Base-by-base conservation (phyloP, 2,329 filamentous ascomycete species). In the Ascochyta rabiei region DNA sequence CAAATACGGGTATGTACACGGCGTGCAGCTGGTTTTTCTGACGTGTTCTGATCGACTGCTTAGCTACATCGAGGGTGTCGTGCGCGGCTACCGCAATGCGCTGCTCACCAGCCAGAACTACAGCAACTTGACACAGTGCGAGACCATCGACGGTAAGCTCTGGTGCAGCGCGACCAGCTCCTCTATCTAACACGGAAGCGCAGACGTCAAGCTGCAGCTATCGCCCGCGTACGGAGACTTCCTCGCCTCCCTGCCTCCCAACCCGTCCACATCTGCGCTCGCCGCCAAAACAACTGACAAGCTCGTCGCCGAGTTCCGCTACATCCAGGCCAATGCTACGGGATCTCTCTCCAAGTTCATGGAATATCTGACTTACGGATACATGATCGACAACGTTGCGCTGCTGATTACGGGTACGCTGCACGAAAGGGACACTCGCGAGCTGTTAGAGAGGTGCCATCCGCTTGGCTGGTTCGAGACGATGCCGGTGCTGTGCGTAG, bases 311-410 rank as follows among this genome's bases (percentile, higher is more conserved):
- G 95, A 99, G 77, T 99, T 99, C 77, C 89, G 92, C 73, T 99
- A 99, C 76, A 84, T 99, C 40, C 91, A 96, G 66, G 92, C 93
- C 59, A 96, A 99, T 73, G 90, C 93, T 24, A 91, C 91, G 2
- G 95, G 95, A 15, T 91, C 92, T 1, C 86, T 97, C 33, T 89
- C 93, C 60, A 92, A 91, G 74, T 99, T 99, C 77, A 92, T 99
- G 86, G 92, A 98, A 77, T 99, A 96, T 77, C 82, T 99, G 58
- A 99, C 95, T 1, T 99, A 99, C 76, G 93, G 93, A 59, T 99
- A 99, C 83, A 99, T 99, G 95, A 99, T 99, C 77, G 95, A 99
- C 80, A 99, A 99, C 70, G 92, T 99, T 48, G 95, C 96, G 34
- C 88, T 99, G 35, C 86, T 99, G 70, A 99, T 99, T 77, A 99